Conservation (phyloP, 768 basidiomycete species). For the Lentinula aciculospora region DNA sequence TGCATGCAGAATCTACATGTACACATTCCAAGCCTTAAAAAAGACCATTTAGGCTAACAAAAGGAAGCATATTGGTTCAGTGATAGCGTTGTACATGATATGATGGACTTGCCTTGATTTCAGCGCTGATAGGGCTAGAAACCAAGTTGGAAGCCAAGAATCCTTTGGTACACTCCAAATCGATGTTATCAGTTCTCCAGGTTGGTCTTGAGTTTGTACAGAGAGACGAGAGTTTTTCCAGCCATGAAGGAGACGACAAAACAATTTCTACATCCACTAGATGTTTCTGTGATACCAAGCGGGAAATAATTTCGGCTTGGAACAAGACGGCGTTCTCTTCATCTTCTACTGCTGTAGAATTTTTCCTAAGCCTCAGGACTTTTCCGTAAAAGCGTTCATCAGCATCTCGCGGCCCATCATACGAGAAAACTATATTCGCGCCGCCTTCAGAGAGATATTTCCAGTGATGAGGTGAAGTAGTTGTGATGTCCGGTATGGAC, state of each 20-base stretch:
- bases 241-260: constrained; percentile 48
- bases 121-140: constrained; percentile 59
- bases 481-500: neutral
- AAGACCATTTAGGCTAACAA: constrained; percentile 93
- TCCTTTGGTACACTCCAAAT: constrained; percentile 46
- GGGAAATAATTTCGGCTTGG: constrained; percentile 56
- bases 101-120: constrained; percentile 71
- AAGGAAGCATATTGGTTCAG: neutral
- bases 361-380: constrained; percentile 77
- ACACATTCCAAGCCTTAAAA: constrained; percentile 50
- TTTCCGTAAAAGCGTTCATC: constrained; percentile 50
- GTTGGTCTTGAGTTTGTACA: constrained; percentile 50
- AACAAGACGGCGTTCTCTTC: constrained; percentile 36
- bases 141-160: constrained; percentile 81
- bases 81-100: neutral
- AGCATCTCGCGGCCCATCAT: constrained; percentile 53
- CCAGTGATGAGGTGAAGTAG: constrained; percentile 55
- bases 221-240: constrained; percentile 41
- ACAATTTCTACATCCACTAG: constrained; percentile 57
- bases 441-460: constrained; percentile 90
- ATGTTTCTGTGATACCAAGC: constrained; percentile 54
- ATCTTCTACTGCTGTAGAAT: constrained; percentile 18
- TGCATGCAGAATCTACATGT: constrained; percentile 95
- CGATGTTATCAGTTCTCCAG: constrained; percentile 50
- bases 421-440: constrained; percentile 84